Evolutionary conservation across 805 yeast genomes (phyloP).

Genomic region (Starmera dryadoides): DNA sequence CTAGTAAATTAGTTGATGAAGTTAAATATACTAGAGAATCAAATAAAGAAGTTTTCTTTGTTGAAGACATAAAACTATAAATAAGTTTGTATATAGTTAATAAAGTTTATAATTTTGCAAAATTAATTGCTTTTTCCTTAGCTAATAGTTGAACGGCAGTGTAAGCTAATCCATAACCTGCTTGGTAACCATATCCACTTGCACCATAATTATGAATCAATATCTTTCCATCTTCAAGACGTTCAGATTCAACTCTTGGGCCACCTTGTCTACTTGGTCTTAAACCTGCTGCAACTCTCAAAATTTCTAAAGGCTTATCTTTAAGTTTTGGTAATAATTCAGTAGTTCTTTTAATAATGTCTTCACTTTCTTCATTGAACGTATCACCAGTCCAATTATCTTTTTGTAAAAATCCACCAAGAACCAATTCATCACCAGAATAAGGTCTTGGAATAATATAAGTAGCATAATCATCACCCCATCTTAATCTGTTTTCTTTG

Average conservation of each 20-base stretch:
- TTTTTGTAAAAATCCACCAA: conserved; percentile 70
- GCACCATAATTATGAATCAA: conserved; percentile 71
- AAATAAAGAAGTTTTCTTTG: conserved; percentile 28
- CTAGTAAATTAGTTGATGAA: conserved; percentile 45
- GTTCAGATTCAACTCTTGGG: conserved; percentile 56
- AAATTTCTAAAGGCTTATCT: conserved; percentile 38
- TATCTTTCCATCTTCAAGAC: conserved; percentile 30
- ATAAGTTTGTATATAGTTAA: background rate
- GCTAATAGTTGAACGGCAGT: conserved; percentile 32
- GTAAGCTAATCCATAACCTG: conserved; percentile 54
- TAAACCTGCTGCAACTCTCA: conserved; percentile 65
- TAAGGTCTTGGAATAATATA: conserved; percentile 69
- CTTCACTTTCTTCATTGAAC: conserved; percentile 46
- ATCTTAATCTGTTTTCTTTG: conserved; percentile 46
- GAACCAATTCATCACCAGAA: conserved; percentile 56
- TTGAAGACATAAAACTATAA: conserved; percentile 15
- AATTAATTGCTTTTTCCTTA: background rate
- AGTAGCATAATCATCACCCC: conserved; percentile 56
- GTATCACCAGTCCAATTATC: conserved; percentile 59
- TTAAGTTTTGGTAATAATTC: conserved; percentile 43
- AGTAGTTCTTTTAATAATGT: conserved; percentile 54
- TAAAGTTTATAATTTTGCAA: background rate
- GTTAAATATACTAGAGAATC: conserved; percentile 35
- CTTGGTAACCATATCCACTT: conserved; percentile 58
- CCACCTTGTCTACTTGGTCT: conserved; percentile 78